Percentiles rank a stretch among this genome's conserved stretches.
phyloP scores from a whole-genome alignment of 2,329 filamentous ascomycete genomes.

The Colletotrichum endophyticum region DNA sequence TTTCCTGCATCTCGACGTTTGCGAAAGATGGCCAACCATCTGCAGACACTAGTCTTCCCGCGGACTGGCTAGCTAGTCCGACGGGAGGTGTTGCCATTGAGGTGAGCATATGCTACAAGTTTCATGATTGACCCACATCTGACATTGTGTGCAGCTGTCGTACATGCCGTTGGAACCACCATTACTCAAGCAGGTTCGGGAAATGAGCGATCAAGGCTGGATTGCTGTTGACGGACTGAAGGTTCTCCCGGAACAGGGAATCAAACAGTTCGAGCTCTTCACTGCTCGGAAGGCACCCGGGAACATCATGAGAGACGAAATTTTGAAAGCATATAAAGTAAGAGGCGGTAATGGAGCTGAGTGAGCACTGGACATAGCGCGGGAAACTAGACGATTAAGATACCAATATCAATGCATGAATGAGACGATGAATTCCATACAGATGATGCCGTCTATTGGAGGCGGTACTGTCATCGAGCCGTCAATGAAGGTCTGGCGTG shows the following conservation, averaged over 20 bases:
- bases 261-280: constrained; percentile 82
- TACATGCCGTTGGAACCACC: constrained; percentile 75
- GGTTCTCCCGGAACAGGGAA: constrained; percentile 77
- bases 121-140: neutral
- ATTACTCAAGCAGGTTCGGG: constrained; percentile 69
- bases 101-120: constrained; percentile 53
- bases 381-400: neutral
- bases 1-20: constrained; percentile 78
- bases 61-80: constrained; percentile 71
- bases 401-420: neutral
- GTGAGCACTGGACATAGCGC: neutral
- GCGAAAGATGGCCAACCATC: constrained; percentile 66
- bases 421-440: neutral
- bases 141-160: neutral
- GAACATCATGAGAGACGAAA: constrained; percentile 69
- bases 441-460: neutral
- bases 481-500: neutral
- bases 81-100: constrained; percentile 80
- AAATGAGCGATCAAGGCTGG: constrained; percentile 67
- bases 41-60: constrained; percentile 72
- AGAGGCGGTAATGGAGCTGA: constrained; percentile 22
- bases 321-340: constrained; percentile 48
- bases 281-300: constrained; percentile 74
- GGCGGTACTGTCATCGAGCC: neutral
- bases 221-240: constrained; percentile 78